Conservation (phyloP, 1,284 basidiomycete species). For the Austroboletus novae-zelandiae region DNA sequence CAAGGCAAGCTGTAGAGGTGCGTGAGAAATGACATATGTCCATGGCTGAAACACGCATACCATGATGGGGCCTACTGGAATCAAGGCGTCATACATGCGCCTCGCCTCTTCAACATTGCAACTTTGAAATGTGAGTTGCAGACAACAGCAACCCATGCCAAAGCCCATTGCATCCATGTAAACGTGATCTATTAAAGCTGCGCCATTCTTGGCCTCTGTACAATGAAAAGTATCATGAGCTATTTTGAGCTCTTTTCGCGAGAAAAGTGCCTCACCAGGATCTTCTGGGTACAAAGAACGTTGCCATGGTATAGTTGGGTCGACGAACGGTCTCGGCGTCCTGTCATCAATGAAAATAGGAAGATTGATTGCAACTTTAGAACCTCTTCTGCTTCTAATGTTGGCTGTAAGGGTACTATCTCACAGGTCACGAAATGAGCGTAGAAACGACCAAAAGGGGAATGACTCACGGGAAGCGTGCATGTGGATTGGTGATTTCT, state of each 20-base stretch:
- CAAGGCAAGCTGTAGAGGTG: constrained; percentile 70
- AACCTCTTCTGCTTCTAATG: constrained; percentile 86
- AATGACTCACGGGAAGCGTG: constrained; percentile 88
- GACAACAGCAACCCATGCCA: constrained; percentile 98
- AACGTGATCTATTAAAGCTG: constrained; percentile 87
- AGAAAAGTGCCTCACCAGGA: constrained; percentile 45
- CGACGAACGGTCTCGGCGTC: constrained; percentile 88
- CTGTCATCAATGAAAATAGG: constrained; percentile 89
- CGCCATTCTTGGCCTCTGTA: constrained; percentile 83
- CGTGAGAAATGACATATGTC: constrained; percentile 7
- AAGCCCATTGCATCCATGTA: constrained; percentile 99
- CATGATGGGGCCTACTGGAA: constrained; percentile 94
- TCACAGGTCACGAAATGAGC: constrained; percentile 11
- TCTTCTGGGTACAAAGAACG: constrained; percentile 81
- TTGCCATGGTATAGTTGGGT: constrained; percentile 87
- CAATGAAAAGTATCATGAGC: constrained; percentile 5
- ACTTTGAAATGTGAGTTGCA: constrained; percentile 97
- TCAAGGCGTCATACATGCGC: constrained; percentile 90
- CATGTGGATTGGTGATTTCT: constrained; percentile 96
- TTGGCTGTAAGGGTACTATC: constrained; percentile 91
- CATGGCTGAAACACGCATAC: constrained; percentile 42
- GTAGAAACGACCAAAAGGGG: constrained; percentile 4
- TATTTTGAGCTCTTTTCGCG: constrained; percentile 8
- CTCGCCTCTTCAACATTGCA: constrained; percentile 92
- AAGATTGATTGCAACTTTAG: constrained; percentile 95